Evolutionary conservation across 164 flowering plant genomes (phyloP).

Genomic region (Saururus chinensis): DNA sequence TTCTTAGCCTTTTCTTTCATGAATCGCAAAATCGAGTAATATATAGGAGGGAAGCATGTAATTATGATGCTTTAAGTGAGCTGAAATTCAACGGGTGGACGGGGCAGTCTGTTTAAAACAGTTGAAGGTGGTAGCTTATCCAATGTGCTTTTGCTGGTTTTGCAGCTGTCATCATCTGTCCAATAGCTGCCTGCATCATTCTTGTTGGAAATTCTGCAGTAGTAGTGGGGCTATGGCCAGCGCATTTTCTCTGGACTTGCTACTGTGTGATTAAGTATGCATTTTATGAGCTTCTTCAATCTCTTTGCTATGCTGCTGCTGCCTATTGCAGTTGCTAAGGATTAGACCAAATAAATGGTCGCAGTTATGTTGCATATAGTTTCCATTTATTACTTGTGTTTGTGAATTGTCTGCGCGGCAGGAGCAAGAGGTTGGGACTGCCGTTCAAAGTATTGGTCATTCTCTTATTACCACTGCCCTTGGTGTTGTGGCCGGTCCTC

Average conservation of each 20-base stretch:
- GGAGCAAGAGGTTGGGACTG: constrained; percentile 69
- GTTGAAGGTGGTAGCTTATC: too few relatives aligned
- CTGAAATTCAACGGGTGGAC: too few relatives aligned
- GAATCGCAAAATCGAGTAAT: neutral
- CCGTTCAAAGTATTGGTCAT: constrained; percentile 45
- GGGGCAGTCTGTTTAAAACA: too few relatives aligned
- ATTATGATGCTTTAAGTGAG: too few relatives aligned
- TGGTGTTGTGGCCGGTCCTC: constrained; percentile 62
- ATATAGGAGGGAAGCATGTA: neutral
- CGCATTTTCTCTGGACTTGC: constrained; percentile 75
- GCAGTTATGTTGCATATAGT: too few relatives aligned
- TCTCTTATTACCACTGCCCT: constrained; percentile 49
- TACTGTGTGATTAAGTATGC: constrained; percentile 68
- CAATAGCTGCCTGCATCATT: constrained; percentile 36
- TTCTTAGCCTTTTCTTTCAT: neutral
- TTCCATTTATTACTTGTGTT: neutral
- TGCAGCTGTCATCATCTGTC: constrained; percentile 50
- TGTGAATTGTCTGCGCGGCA: constrained; percentile 12
- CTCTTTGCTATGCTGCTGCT: neutral
- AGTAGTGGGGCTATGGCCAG: constrained; percentile 73
- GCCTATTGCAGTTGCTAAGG: too few relatives aligned
- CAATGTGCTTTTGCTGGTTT: neutral
- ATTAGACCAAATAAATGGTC: too few relatives aligned
- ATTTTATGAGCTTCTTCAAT: neutral
- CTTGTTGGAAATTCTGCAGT: constrained; percentile 59